phyloP scores from a whole-genome alignment of 768 basidiomycete species.

The Agrocybe pediades region DNA sequence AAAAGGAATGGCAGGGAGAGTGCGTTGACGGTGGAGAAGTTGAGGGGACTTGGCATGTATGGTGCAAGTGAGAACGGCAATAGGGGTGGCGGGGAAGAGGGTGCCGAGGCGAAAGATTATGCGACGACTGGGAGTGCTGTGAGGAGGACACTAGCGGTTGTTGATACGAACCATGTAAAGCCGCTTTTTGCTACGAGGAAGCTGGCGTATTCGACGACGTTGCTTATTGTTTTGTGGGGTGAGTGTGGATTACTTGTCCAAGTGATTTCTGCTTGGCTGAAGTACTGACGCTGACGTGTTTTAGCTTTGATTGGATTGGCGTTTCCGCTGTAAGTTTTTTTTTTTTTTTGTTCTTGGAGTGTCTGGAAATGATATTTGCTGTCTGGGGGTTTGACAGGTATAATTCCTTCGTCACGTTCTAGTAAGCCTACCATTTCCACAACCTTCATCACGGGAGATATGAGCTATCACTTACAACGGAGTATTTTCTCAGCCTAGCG shows the following conservation, averaged over 20 bases:
- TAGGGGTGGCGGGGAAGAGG: too few relatives aligned
- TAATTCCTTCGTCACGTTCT: slow-evolving; percentile 31
- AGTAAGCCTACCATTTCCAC: slow-evolving; percentile 17
- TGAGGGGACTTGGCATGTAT: slow-evolving; percentile 28
- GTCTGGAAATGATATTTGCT: slow-evolving; percentile 19
- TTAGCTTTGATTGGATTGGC: slow-evolving; percentile 78
- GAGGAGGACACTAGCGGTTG: slow-evolving; percentile 35
- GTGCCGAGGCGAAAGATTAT: background rate
- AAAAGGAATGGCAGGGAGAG: slow-evolving; percentile 55
- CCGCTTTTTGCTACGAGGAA: slow-evolving; percentile 64
- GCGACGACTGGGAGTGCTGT: background rate
- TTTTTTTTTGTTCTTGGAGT: slow-evolving; percentile 43
- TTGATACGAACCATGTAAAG: slow-evolving; percentile 45
- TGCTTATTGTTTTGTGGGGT: slow-evolving; percentile 60
- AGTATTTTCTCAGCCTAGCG: slow-evolving; percentile 49
- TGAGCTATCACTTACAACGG: background rate
- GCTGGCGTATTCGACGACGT: slow-evolving; percentile 64
- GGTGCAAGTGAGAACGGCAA: slow-evolving; percentile 32
- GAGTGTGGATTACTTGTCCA: slow-evolving; percentile 24
- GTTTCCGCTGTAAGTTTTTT: slow-evolving; percentile 46
- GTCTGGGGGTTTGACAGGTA: slow-evolving; percentile 19
- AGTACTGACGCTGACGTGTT: background rate
- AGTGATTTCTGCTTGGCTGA: background rate
- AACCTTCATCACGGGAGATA: background rate
- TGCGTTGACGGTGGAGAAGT: slow-evolving; percentile 50